Base-by-base conservation (phyloP, 192 early-diverging fungal species). In the Backusella mclennaniae region DNA sequence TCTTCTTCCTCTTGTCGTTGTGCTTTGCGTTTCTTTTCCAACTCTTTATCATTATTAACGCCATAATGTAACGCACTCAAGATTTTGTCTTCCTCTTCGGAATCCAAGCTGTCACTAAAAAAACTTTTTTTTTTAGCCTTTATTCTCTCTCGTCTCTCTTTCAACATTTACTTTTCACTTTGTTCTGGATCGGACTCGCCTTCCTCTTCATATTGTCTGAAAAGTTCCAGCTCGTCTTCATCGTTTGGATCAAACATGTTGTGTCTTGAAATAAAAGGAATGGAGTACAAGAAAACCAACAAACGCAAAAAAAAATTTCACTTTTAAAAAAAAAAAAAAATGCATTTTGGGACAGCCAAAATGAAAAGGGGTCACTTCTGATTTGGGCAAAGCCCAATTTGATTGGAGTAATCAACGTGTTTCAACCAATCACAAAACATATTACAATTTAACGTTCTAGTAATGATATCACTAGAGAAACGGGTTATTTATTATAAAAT, bases 41-140 rank as follows among this genome's bases (percentile, higher is more conserved):
- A 29, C 23, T 29, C 56, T 63, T 9, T 49, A n/a, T n/a, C 19
- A n/a, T 49, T 49, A n/a, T n/a, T n/a, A 49, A 49, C 21, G 8
- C 70, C 70, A 19, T 46, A 72, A 15, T 72, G 70, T 9, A 44
- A 17, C 29, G 31, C 17, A 72, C 70, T 72, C 41, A 72, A 46
- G 41, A 72, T 72, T 29, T 31, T 23, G 17, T 72, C 70, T 72
- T 72, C 70, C 3, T 31, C 44, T 17, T 72, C 70, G 7, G 41
- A 46, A 44, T 72, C 70, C 9, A 72, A 17, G 17, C 31, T 26
- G 44, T 72, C 70, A 44, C 70, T 72, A 33, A 17, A 72, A 72
- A 71, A 29, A 29, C 0, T 3, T 44, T 44, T 44, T 41, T 41
- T 42, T 12, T 44, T 44, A 14, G 3, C 0, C 0, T 17, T 44